Base-by-base conservation (phyloP, 1,284 basidiomycete genomes). In the Cutaneotrichosporon cavernicola region DNA sequence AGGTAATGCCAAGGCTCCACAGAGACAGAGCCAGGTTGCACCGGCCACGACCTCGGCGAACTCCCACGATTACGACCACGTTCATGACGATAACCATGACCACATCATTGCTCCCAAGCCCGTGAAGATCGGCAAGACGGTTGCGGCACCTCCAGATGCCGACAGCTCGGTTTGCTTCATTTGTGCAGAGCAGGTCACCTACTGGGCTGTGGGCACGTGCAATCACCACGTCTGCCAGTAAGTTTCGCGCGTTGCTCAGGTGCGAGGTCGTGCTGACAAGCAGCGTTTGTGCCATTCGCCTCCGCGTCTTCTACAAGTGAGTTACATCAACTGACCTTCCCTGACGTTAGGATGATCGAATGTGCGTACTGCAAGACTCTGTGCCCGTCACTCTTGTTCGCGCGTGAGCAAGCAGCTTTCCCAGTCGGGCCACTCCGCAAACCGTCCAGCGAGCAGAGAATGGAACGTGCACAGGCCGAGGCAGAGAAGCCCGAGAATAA, bases 301-400 rank as follows among this genome's bases (percentile, higher is more conserved):
- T 99, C 31, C 83, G 94, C 34, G 93, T 92, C 1, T 84, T 99
- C 63, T 99, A 98, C 84, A 98, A 98, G 78, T 80, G 56, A 69
- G 75, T 26, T 34, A 22, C 9, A 14, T 36, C 8, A 13, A n/a
- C 22, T 13, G 53, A 10, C 10, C 36, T 30, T 22, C 11, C 50
- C 32, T 43, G 34, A 38, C 9, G 10, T 16, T 58, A 80, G 79
- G 82, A 91, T 90, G 76, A 82, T 82, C 62, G 91, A 96, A 16
- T 99, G 96, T 79, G 93, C 95, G 2, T 97, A 97, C 78, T 99
- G 97, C 86, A 99, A 98, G 90, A 89, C 89, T 72, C 85, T 89
- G 5, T 90, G 94, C 80, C 84, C 86, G 1, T 85, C 86, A 1
- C 85, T 97, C 31, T 87, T 96, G 66, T 97, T 96, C 78, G 95